Evolutionary conservation across 305 asterid genomes (phyloP).

Genomic region (Solanum hybrid): DNA sequence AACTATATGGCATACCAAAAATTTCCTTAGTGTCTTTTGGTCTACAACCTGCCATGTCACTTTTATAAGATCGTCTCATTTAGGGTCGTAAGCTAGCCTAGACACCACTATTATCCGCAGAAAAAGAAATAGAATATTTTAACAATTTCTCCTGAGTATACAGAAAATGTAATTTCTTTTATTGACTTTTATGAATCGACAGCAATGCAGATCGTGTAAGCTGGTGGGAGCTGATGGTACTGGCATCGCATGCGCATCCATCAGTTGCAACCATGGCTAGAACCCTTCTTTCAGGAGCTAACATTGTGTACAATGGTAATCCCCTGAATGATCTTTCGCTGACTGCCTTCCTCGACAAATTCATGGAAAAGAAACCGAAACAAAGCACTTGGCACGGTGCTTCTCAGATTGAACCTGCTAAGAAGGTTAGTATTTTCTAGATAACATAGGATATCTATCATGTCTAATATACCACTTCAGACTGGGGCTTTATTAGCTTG

Average conservation of each 20-base stretch:
- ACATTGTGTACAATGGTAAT: constrained; percentile 77
- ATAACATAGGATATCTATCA: neutral
- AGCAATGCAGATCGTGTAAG: constrained; percentile 85
- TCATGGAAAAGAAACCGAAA: constrained; percentile 94
- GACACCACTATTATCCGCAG: neutral
- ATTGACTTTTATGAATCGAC: constrained; percentile 14
- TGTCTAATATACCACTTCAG: neutral
- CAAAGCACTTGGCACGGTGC: constrained; percentile 82
- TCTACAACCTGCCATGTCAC: neutral
- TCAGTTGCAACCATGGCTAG: constrained; percentile 91
- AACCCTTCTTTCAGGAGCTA: constrained; percentile 84
- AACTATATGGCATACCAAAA: neutral
- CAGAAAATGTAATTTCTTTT: neutral
- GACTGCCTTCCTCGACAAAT: constrained; percentile 77
- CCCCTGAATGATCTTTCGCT: constrained; percentile 85
- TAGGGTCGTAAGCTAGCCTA: neutral
- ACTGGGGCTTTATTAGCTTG: neutral
- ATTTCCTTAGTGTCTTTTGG: neutral
- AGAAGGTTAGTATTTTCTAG: constrained; percentile 45
- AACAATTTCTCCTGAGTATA: neutral
- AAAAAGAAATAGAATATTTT: neutral
- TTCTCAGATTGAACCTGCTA: constrained; percentile 81
- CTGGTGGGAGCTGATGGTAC: constrained; percentile 84
- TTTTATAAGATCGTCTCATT: neutral
- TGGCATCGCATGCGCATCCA: constrained; percentile 87